Percentiles rank a stretch among this genome's conserved stretches.
These are phyloP conservation scores for Penicillium egyptiacum DNA, from an alignment of 495 filamentous ascomycete genomes.

Conservation along the genomic window DNA sequence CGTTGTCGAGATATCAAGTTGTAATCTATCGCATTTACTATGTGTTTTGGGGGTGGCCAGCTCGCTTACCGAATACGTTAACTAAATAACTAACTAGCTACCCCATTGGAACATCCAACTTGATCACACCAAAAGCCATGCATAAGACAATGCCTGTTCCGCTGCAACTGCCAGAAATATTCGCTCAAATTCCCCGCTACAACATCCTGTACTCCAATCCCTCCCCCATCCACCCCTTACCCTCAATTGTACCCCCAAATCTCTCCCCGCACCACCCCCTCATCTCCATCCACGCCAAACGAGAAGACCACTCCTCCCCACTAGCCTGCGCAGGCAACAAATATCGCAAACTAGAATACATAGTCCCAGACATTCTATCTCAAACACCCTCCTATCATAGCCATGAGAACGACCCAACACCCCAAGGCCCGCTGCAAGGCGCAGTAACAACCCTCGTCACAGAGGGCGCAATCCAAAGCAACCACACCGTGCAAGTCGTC, in stretches of 20 bases:
- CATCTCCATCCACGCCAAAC: slow-evolving; percentile 37
- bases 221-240: slow-evolving; percentile 39
- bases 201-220: slow-evolving; percentile 34
- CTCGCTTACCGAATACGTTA: too few relatives aligned
- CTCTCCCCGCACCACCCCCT: slow-evolving; percentile 11
- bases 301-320: slow-evolving; percentile 43
- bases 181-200: slow-evolving; percentile 34
- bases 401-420: slow-evolving; percentile 24
- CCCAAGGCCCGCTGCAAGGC: slow-evolving; percentile 3
- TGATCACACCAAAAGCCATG: slow-evolving; percentile 1
- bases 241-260: slow-evolving; percentile 18
- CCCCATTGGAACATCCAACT: not conserved
- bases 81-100: too few relatives aligned
- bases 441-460: slow-evolving; percentile 38
- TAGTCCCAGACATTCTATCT: slow-evolving; percentile 39
- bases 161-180: slow-evolving; percentile 25
- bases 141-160: slow-evolving; percentile 8
- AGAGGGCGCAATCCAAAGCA: slow-evolving; percentile 45
- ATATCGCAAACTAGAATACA: slow-evolving; percentile 48
- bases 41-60: too few relatives aligned
- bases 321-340: slow-evolving; percentile 44
- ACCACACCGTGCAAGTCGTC: slow-evolving; percentile 44
- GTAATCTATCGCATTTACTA: too few relatives aligned
- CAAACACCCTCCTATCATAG: slow-evolving; percentile 16
- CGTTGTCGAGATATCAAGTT: too few relatives aligned